Evolutionary conservation across 2,329 filamentous ascomycete species (phyloP).

Genomic region (Trichophyton benhamiae): DNA sequence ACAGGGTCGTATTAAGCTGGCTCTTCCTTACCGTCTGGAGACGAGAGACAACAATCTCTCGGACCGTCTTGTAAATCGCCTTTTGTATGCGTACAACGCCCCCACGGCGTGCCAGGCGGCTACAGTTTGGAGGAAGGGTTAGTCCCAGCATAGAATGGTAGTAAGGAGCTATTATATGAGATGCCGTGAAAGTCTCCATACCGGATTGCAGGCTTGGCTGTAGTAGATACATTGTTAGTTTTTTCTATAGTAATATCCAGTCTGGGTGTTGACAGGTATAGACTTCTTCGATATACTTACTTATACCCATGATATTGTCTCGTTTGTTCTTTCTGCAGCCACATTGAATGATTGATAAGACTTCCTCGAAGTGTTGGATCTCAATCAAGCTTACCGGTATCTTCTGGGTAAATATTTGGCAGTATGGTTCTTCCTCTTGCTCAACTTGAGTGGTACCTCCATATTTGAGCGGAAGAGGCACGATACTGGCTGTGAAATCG

Average conservation of each 20-base stretch:
- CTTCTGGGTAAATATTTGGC: not conserved
- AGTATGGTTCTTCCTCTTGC: not conserved
- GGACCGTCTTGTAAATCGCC: slow-evolving; percentile 20
- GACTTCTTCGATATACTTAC: slow-evolving; percentile 13
- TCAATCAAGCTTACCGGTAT: not conserved
- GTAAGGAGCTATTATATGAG: not conserved
- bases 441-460: not conserved
- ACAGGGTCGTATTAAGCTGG: not conserved
- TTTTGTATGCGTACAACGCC: slow-evolving; percentile 22
- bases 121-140: slow-evolving; percentile 4
- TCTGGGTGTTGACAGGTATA: not conserved
- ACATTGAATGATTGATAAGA: not conserved
- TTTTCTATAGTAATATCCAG: not conserved
- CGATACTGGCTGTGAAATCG: not conserved
- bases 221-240: not conserved
- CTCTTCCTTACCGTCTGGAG: slow-evolving; percentile 17
- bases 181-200: slow-evolving; percentile 7
- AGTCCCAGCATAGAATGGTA: not conserved
- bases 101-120: slow-evolving; percentile 27
- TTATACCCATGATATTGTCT: slow-evolving; percentile 21
- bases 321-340: slow-evolving; percentile 11
- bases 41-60: slow-evolving; percentile 15
- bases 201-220: slow-evolving; percentile 23
- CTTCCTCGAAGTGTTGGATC: not conserved
- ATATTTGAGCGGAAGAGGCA: not conserved